Conservation (phyloP, 148 eudicot species). For the Rhododendron griersonianum region DNA sequence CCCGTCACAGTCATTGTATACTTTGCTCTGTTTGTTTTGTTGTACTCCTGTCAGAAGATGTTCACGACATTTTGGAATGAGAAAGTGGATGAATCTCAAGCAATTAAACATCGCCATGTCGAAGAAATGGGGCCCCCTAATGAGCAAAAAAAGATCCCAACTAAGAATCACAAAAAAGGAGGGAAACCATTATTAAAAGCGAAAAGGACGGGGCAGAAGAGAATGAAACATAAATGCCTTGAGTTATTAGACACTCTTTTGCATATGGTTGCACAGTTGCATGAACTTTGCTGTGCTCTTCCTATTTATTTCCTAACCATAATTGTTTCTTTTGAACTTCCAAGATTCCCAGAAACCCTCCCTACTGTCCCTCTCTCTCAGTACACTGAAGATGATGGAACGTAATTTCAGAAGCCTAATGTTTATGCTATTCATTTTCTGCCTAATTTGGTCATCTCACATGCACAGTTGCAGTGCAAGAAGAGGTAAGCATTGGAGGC, state of each 20-base stretch:
- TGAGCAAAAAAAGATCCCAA: constrained; percentile 14
- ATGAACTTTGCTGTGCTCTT: constrained; percentile 5
- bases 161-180: constrained; percentile 22
- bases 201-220: background rate
- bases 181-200: constrained; percentile 11
- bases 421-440: constrained; percentile 26
- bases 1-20: background rate
- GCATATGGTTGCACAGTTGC: constrained; percentile 12
- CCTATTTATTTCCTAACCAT: constrained; percentile 25
- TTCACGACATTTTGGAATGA: background rate
- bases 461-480: constrained; percentile 34
- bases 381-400: constrained; percentile 20
- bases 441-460: constrained; percentile 34
- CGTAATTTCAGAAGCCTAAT: constrained; percentile 27
- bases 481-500: constrained; percentile 51
- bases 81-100: background rate
- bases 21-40: background rate
- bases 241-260: constrained; percentile 9
- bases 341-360: background rate
- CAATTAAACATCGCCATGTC: background rate
- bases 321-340: constrained; percentile 16
- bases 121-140: background rate
- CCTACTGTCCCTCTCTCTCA: constrained; percentile 3
- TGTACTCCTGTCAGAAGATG: background rate
- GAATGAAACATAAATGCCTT: constrained; percentile 11